A percentile compares a stretch with the other conserved stretches of the same genome.
Evolutionary conservation across 495 filamentous ascomycete genomes (phyloP).

Genomic region (Aspergillus sparsus): DNA sequence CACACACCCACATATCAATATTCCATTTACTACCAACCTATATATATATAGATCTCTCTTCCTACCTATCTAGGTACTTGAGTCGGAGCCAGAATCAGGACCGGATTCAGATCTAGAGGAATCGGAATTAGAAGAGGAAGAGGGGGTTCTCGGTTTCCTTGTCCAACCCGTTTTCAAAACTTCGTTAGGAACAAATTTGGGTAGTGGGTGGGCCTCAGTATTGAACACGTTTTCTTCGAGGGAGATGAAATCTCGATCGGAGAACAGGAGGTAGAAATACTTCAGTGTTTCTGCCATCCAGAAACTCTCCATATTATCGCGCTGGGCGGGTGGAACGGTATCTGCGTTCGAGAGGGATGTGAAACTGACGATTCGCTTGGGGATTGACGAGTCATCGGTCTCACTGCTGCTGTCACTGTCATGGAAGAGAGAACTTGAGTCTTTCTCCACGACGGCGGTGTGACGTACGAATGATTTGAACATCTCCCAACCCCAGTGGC

Average conservation of each 20-base stretch:
- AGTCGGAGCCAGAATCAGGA: no score
- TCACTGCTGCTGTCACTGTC: constrained; percentile 11
- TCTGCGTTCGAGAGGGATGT: constrained; percentile 79
- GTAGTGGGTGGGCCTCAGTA: constrained; percentile 92
- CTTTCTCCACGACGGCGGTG: constrained; percentile 68
- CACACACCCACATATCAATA: no score
- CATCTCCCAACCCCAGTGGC: constrained; percentile 98
- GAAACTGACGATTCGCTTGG: constrained; percentile 58
- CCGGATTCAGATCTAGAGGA: no score
- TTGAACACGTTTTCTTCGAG: constrained; percentile 88
- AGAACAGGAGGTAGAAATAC: constrained; percentile 96
- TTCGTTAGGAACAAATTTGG: constrained; percentile 75
- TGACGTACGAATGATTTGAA: constrained; percentile 89
- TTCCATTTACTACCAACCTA: no score
- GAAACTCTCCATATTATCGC: constrained; percentile 93
- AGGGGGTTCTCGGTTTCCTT: constrained; percentile 49
- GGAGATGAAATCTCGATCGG: constrained; percentile 76
- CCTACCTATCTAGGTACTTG: no score
- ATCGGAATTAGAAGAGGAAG: not conserved
- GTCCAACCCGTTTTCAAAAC: constrained; percentile 87
- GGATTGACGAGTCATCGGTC: not conserved
- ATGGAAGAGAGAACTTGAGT: constrained; percentile 14
- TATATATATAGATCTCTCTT: no score
- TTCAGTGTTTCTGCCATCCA: constrained; percentile 99
- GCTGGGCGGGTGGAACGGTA: constrained; percentile 58